Percentiles rank a stretch among this genome's conserved stretches.
These are phyloP conservation scores for Chrysophaeum taylorii DNA, from an alignment of 352 stramenopile species.

Conservation along the genomic window DNA sequence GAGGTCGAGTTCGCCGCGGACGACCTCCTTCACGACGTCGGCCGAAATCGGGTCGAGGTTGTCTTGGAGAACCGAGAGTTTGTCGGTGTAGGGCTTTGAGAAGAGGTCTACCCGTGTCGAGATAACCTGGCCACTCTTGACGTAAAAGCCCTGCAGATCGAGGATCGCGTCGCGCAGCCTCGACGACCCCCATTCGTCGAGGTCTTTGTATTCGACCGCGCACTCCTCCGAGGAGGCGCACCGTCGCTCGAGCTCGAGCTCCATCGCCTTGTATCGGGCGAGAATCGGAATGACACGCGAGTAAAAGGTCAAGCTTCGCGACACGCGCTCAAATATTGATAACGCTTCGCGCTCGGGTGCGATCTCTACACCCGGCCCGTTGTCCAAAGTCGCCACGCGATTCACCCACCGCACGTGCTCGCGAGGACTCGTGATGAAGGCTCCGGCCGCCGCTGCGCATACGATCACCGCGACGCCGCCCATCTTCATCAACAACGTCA, in stretches of 20 bases:
- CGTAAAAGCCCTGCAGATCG: slow-evolving; percentile 46
- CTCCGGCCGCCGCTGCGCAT: too few species aligned
- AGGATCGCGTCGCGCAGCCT: slow-evolving; percentile 30
- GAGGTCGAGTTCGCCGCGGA: slow-evolving; percentile 32
- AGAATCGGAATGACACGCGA: not conserved
- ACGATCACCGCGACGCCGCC: too few species aligned
- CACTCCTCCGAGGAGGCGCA: slow-evolving; percentile 1
- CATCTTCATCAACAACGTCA: too few species aligned
- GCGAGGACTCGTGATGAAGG: too few species aligned
- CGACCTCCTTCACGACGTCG: slow-evolving; percentile 38
- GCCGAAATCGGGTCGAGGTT: slow-evolving; percentile 34
- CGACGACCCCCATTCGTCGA: not conserved
- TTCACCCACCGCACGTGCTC: too few species aligned
- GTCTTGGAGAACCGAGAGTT: slow-evolving; percentile 31
- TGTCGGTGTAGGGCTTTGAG: slow-evolving; percentile 36
- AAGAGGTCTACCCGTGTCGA: slow-evolving; percentile 36
- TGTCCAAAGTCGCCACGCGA: too few species aligned
- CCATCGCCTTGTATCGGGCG: not conserved
- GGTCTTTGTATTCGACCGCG: not conserved
- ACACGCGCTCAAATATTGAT: not conserved
- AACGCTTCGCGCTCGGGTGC: not conserved
- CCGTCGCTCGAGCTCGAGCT: not conserved
- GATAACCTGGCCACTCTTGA: slow-evolving; percentile 44
- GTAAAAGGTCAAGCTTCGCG: not conserved
- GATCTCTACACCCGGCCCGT: too few species aligned